Conservation (phyloP, 2,329 filamentous ascomycete genomes). For the Microcyclospora pomicola region DNA sequence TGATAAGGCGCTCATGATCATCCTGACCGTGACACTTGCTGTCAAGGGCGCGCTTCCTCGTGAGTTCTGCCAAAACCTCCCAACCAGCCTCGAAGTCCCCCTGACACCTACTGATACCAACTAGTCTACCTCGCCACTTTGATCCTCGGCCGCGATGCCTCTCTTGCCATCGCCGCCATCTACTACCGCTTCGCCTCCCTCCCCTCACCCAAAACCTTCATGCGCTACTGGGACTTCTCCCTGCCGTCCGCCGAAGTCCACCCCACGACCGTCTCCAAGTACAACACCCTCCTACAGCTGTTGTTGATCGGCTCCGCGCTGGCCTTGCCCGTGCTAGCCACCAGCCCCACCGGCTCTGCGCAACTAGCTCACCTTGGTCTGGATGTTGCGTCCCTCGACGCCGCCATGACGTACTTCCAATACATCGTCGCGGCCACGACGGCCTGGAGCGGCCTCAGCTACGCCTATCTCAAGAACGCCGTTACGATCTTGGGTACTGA, state of each 20-base stretch:
- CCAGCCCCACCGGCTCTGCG: conserved; percentile 11
- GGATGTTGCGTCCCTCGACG: conserved; percentile 19
- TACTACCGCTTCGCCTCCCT: conserved; percentile 95
- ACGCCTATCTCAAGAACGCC: conserved; percentile 78
- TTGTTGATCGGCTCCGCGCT: conserved; percentile 75
- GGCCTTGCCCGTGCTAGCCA: conserved; percentile 54
- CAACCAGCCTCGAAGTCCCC: not conserved
- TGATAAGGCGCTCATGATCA: conserved; percentile 91
- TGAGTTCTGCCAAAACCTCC: conserved; percentile 28
- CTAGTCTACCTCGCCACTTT: conserved; percentile 75
- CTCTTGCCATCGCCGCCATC: conserved; percentile 70
- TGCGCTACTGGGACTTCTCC: conserved; percentile 93
- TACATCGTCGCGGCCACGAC: conserved; percentile 81
- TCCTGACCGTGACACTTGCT: conserved; percentile 73
- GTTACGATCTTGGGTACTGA: conserved; percentile 62
- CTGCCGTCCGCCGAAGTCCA: conserved; percentile 75
- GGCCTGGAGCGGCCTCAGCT: conserved; percentile 85
- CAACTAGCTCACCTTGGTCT: conserved; percentile 12
- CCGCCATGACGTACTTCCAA: conserved; percentile 35
- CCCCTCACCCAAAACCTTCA: conserved; percentile 82
- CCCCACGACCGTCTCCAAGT: conserved; percentile 69
- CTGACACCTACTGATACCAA: conserved; percentile 2
- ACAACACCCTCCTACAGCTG: conserved; percentile 87
- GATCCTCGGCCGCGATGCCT: conserved; percentile 78
- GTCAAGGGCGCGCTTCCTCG: conserved; percentile 68